Percentiles rank a stretch among this genome's conserved stretches.
Evolutionary conservation across 1,284 basidiomycete genomes (phyloP).

Genomic region (Tausonia pullulans): DNA sequence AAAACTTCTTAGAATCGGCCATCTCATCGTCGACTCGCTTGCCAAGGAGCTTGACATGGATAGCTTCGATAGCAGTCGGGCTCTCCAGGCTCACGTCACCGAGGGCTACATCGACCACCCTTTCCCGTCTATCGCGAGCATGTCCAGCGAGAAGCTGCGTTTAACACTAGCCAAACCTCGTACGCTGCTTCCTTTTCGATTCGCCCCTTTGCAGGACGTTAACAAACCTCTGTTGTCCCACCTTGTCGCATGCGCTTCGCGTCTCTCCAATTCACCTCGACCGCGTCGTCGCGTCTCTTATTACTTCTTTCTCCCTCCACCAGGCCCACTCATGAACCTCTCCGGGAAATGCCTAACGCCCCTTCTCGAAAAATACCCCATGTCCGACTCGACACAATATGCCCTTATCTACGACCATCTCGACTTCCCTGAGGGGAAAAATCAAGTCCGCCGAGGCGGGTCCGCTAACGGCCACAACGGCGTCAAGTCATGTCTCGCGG

Average conservation of each 20-base stretch:
- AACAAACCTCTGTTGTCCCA: no score
- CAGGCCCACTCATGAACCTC: constrained; percentile 1
- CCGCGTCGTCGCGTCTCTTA: not conserved
- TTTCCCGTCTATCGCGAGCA: no score
- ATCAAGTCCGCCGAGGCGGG: not conserved
- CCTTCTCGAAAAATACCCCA: not conserved
- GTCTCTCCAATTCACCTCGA: no score
- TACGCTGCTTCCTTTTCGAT: not conserved
- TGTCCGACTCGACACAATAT: not conserved
- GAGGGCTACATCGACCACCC: no score
- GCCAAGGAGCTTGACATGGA: not conserved
- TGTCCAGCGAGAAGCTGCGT: no score
- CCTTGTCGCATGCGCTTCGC: not conserved
- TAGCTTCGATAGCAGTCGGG: no score
- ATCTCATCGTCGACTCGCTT: not conserved
- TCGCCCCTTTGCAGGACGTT: no score
- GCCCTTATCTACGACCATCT: constrained; percentile 10
- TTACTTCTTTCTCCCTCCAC: not conserved
- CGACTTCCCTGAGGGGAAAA: not conserved
- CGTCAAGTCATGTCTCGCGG: not conserved
- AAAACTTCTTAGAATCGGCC: not conserved
- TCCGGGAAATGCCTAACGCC: not conserved
- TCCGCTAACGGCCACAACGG: not conserved
- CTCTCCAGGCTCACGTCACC: no score
- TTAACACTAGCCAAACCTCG: not conserved